Evolutionary conservation across 2,329 filamentous ascomycete species (phyloP).

Genomic region (Dendryphion nanum): DNA sequence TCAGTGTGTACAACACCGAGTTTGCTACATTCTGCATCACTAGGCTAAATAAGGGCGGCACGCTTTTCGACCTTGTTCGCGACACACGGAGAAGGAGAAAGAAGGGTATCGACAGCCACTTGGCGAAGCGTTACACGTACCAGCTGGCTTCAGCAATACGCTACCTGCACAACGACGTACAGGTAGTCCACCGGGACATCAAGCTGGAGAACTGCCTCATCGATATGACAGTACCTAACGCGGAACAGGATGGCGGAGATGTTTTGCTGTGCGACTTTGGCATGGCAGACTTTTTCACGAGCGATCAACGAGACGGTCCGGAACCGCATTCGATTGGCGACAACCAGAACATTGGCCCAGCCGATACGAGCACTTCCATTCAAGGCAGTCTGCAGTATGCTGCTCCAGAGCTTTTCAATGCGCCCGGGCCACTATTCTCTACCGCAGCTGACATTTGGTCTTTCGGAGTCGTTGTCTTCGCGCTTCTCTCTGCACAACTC

Average conservation of each 20-base stretch:
- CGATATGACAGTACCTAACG: conserved; percentile 51
- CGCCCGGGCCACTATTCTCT: conserved; percentile 43
- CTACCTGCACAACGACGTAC: conserved; percentile 66
- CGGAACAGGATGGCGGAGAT: conserved; percentile 52
- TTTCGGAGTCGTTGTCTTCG: conserved; percentile 62
- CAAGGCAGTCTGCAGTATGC: conserved; percentile 61
- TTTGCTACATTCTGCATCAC: conserved; percentile 71
- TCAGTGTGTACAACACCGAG: conserved; percentile 64
- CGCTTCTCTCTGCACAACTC: conserved; percentile 59
- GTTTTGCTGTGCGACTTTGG: conserved; percentile 68
- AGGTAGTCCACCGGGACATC: conserved; percentile 65
- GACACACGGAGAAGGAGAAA: conserved; percentile 46
- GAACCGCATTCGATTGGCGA: conserved; percentile 47
- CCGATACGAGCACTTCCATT: conserved; percentile 56
- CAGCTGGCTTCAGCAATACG: conserved; percentile 64
- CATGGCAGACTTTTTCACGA: conserved; percentile 65
- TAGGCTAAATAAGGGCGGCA: conserved; percentile 62
- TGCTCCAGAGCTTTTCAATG: conserved; percentile 49
- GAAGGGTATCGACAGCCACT: conserved; percentile 48
- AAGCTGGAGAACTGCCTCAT: conserved; percentile 69
- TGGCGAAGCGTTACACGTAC: conserved; percentile 61
- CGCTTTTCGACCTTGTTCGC: conserved; percentile 62
- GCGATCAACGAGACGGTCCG: conserved; percentile 51
- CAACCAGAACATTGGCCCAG: conserved; percentile 51
- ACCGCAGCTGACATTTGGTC: conserved; percentile 66